Percentiles rank a stretch among this genome's conserved stretches.
Conservation (phyloP, 805 yeast species). For the Torulaspora maleeae region DNA sequence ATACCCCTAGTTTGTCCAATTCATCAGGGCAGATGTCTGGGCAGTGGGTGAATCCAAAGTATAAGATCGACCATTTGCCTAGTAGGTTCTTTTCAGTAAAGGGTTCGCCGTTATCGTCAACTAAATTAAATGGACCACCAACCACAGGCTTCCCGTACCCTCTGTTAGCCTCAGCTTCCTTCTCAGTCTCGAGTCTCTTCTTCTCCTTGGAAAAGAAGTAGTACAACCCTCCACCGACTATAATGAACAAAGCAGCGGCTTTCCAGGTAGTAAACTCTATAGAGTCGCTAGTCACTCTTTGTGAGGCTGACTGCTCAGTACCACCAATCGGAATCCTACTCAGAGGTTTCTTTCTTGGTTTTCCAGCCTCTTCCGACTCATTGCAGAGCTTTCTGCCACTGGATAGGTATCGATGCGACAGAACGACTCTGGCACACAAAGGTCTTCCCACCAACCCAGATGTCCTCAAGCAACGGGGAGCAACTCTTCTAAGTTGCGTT, state of each 20-base stretch:
- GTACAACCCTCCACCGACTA: constrained; percentile 67
- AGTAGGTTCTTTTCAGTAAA: constrained; percentile 75
- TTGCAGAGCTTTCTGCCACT: neutral
- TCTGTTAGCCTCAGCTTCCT: constrained; percentile 77
- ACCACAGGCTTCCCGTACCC: constrained; percentile 89
- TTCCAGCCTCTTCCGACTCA: neutral
- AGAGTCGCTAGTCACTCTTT: constrained; percentile 16
- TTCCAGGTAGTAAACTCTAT: constrained; percentile 84
- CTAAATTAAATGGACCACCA: constrained; percentile 81
- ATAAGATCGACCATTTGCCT: constrained; percentile 78
- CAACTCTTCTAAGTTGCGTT: neutral
- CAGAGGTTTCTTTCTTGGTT: constrained; percentile 50
- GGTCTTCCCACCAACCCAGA: neutral
- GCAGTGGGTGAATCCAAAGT: constrained; percentile 96
- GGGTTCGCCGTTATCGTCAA: constrained; percentile 61
- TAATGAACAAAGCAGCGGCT: constrained; percentile 61
- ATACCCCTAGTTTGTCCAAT: constrained; percentile 78
- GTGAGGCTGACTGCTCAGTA: constrained; percentile 21
- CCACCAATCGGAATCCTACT: constrained; percentile 80
- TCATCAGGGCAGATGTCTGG: constrained; percentile 99
- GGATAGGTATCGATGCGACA: constrained; percentile 1
- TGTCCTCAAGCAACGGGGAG: neutral
- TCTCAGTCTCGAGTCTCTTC: constrained; percentile 64
- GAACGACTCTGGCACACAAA: neutral
- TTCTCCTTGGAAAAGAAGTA: constrained; percentile 72